Conservation (phyloP, 23 red algal species). For the Gracilaria domingensis region DNA sequence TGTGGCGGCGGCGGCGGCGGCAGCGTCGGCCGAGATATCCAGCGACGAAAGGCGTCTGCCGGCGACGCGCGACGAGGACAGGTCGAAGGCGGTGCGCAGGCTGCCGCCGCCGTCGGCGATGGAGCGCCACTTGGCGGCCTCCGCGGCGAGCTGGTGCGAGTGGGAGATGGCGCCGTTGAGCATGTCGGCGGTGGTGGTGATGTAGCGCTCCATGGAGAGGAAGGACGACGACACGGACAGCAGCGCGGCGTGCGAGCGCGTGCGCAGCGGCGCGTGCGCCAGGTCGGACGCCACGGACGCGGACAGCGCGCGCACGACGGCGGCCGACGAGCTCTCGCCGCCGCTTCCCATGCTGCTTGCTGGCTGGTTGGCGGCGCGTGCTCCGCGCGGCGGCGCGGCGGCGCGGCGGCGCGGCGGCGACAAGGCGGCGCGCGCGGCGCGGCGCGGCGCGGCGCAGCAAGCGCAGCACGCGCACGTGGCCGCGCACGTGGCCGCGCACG, state of each 20-base stretch:
- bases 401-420: neutral
- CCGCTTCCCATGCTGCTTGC: neutral
- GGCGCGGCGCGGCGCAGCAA: neutral
- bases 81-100: slow-evolving; percentile 9
- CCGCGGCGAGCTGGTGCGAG: neutral
- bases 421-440: too few relatives aligned
- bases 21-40: neutral
- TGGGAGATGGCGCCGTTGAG: slow-evolving; percentile 8
- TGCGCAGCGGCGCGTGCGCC: slow-evolving; percentile 23
- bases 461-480: neutral
- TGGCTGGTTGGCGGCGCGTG: too few relatives aligned
- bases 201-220: slow-evolving; percentile 11
- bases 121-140: slow-evolving; percentile 15
- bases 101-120: neutral
- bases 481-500: slow-evolving; percentile 21
- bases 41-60: neutral
- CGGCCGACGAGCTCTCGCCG: neutral
- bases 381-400: too few relatives aligned
- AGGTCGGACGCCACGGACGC: neutral
- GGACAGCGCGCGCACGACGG: neutral
- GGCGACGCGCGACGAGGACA: neutral
- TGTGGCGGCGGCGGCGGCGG: neutral
- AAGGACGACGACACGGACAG: neutral
- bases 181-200: slow-evolving; percentile 13
- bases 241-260: neutral